Conservation (phyloP, 2,329 filamentous ascomycete species). For the Dendrostoma leiphaemia region DNA sequence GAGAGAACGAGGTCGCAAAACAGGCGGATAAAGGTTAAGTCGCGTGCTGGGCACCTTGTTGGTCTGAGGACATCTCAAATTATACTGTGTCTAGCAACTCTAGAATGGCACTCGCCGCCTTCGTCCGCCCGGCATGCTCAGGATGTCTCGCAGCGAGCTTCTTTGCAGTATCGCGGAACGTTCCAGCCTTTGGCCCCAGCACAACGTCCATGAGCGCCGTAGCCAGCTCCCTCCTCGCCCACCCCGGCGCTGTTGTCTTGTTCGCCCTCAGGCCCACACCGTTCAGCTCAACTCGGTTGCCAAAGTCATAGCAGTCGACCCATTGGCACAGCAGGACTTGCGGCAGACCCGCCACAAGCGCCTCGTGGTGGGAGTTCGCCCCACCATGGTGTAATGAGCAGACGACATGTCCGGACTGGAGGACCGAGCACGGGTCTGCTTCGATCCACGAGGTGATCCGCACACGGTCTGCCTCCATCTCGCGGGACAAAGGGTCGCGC, state of each 20-base stretch:
- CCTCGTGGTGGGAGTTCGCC: slow-evolving; percentile 34
- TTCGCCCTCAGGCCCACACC: slow-evolving; percentile 36
- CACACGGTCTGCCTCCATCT: slow-evolving; percentile 27
- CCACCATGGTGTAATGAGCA: slow-evolving; percentile 40
- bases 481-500: slow-evolving; percentile 17
- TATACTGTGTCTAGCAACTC: neutral
- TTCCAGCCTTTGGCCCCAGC: slow-evolving; percentile 4
- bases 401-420: slow-evolving; percentile 31
- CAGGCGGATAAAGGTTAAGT: too few relatives aligned
- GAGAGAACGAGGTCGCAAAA: too few relatives aligned
- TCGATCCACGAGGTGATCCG: slow-evolving; percentile 34
- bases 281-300: slow-evolving; percentile 40
- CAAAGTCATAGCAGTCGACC: slow-evolving; percentile 47
- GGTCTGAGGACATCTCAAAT: neutral
- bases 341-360: slow-evolving; percentile 36
- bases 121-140: slow-evolving; percentile 9
- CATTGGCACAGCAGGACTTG: slow-evolving; percentile 44
- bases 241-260: slow-evolving; percentile 20
- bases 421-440: slow-evolving; percentile 29
- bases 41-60: too few relatives aligned
- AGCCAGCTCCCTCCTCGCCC: slow-evolving; percentile 18
- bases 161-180: slow-evolving; percentile 11
- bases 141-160: slow-evolving; percentile 13
- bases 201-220: slow-evolving; percentile 18
- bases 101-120: slow-evolving; percentile 12